Conservation (phyloP, 768 basidiomycete species). For the Podaxis sp. region DNA sequence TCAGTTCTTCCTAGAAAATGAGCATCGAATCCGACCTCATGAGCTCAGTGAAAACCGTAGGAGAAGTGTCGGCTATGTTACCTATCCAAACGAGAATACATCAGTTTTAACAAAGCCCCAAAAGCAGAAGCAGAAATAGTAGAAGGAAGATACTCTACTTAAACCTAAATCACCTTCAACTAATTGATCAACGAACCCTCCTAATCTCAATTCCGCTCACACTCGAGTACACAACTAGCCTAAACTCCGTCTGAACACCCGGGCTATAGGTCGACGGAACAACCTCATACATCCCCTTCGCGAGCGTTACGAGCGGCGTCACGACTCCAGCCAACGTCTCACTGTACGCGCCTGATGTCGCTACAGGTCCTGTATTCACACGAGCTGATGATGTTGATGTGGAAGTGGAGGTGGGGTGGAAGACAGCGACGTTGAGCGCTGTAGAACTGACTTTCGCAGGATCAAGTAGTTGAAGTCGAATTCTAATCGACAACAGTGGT, state of each 20-base stretch:
- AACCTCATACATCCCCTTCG: conserved; percentile 66
- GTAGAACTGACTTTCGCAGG: conserved; percentile 36
- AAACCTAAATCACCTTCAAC: too few species aligned
- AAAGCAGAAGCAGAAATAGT: too few species aligned
- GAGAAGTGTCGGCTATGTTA: too few species aligned
- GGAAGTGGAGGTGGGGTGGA: conserved; percentile 35
- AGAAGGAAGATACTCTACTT: too few species aligned
- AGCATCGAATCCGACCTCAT: too few species aligned
- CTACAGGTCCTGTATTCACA: conserved; percentile 34
- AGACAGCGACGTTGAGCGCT: conserved; percentile 60
- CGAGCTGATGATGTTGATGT: conserved; percentile 23
- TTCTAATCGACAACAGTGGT: conserved; percentile 36
- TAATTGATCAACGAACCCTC: background rate
- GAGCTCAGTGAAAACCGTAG: too few species aligned
- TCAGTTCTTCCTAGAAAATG: too few species aligned
- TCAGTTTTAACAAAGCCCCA: too few species aligned
- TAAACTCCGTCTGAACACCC: conserved; percentile 56
- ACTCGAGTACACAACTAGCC: conserved; percentile 60
- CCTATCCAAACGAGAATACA: too few species aligned
- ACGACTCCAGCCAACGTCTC: conserved; percentile 74
- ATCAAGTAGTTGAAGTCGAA: conserved; percentile 65
- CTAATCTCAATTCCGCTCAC: conserved; percentile 26
- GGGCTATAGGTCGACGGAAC: conserved; percentile 75
- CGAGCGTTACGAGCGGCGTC: conserved; percentile 50
- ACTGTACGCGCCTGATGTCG: conserved; percentile 80